Conservation (phyloP, 805 yeast species). For the Komagataella mondaviorum region DNA sequence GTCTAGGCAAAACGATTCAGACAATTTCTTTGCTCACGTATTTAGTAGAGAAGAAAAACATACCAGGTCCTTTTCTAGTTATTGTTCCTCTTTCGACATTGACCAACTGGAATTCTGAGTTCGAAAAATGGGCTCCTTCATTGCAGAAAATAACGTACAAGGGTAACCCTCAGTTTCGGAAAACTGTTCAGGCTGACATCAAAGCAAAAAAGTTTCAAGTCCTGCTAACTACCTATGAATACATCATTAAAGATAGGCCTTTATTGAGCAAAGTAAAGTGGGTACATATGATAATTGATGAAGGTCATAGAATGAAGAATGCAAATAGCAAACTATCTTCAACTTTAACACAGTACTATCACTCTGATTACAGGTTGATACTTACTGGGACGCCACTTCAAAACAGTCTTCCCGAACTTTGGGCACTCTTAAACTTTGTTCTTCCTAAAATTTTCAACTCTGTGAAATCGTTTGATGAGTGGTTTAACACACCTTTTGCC, state of each 20-base stretch:
- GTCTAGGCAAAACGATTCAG: conserved; percentile 58
- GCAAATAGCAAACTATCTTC: conserved; percentile 59
- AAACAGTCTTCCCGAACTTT: conserved; percentile 71
- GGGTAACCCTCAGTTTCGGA: conserved; percentile 66
- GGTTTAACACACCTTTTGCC: conserved; percentile 86
- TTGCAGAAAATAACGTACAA: conserved; percentile 61
- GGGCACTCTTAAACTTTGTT: conserved; percentile 76
- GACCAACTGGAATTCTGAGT: conserved; percentile 77
- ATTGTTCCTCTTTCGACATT: conserved; percentile 77
- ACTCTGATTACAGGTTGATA: conserved; percentile 64
- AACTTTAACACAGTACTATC: conserved; percentile 60
- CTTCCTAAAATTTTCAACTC: conserved; percentile 78
- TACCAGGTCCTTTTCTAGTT: conserved; percentile 59
- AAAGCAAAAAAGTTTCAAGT: conserved; percentile 64
- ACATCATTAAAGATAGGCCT: conserved; percentile 67
- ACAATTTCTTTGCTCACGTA: conserved; percentile 68
- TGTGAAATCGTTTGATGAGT: conserved; percentile 75
- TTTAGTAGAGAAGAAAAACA: conserved; percentile 52
- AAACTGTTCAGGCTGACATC: conserved; percentile 47
- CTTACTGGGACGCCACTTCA: conserved; percentile 84
- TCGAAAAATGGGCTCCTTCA: conserved; percentile 83
- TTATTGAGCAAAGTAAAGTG: conserved; percentile 54
- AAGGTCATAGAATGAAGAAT: conserved; percentile 84
- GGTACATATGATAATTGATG: conserved; percentile 85
- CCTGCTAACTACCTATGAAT: conserved; percentile 69